Evolutionary conservation across 1,284 basidiomycete genomes (phyloP).

Genomic region (Cutaneotrichosporon cutaneum): DNA sequence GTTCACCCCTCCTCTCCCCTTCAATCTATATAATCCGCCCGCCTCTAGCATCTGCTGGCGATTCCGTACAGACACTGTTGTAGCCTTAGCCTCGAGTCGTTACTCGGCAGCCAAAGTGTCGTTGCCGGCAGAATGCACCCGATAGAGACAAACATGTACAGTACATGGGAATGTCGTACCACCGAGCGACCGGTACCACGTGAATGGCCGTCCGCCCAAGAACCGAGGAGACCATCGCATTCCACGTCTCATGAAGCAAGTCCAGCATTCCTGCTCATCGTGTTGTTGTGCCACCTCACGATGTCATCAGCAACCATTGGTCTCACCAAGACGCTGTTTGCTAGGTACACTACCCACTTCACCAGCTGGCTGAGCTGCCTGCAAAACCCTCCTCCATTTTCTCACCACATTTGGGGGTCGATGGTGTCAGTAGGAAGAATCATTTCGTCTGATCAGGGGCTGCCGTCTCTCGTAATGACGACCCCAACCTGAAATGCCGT

Average conservation of each 20-base stretch:
- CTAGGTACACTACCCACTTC: too few species aligned
- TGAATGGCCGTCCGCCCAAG: too few species aligned
- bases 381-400: too few species aligned
- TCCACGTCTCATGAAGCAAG: too few species aligned
- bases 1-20: not conserved
- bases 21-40: constrained; percentile 5
- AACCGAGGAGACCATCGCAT: not conserved
- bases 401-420: not conserved
- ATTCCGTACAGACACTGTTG: constrained; percentile 7
- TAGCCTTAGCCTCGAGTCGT: constrained; percentile 5
- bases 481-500: not conserved
- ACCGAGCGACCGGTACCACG: too few species aligned
- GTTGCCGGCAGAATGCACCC: constrained; percentile 8
- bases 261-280: too few species aligned
- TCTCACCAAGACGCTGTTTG: too few species aligned
- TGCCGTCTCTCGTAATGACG: not conserved
- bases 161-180: not conserved
- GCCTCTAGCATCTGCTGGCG: constrained; percentile 3
- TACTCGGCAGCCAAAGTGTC: constrained; percentile 9
- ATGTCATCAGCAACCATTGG: too few species aligned
- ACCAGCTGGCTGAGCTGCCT: too few species aligned
- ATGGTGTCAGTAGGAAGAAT: not conserved
- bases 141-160: not conserved
- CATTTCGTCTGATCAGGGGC: not conserved
- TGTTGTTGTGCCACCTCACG: too few species aligned